Evolutionary conservation across 257 asterid species (phyloP), one percentile per base, ranked within the genome.

Genomic region (Capsicum rhomboideum): DNA sequence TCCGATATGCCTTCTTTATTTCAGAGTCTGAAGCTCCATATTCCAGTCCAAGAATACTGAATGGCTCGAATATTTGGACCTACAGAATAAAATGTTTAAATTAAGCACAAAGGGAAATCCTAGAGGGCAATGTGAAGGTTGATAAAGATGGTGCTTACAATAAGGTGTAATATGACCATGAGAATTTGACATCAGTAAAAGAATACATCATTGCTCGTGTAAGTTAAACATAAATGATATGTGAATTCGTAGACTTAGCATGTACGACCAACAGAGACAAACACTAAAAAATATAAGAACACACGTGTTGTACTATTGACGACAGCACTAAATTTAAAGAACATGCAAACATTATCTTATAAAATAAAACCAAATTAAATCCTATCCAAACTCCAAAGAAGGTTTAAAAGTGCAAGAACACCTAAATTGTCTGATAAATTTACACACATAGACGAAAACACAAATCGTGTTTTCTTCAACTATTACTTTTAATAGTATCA

Each of bases 1-100:
- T 97, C 92, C 99, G 92, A 83, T 97, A 97, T 31, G 99, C 99
- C 90, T 95, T 97, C 93, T 97, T 97, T 88, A 95, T 97, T 85
- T 95, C 99, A 74, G 95, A 89, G 82, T 95, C 99, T 64, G 99
- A 93, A 81, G 90, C 98, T 86, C 97, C 99, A 64, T 93, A 84
- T 83, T 93, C 98, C 87, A 97, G 90, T 85, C 97, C 99, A 89
- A 97, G 98, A 89, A 97, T 97, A 87, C 92, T 90, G 90, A 95
- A 97, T 46, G 99, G 99, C 90, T 97, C 99, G 85, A 97, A 97
- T 69, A 93, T 86, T 88, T 95, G 89, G 82, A 90, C 80, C 99
- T 97, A 92, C 66, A 87, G 21, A 49, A 23, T 49, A 75, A 49
- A 46, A 75, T 49, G 44, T 75, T 49, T 23, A 49, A 75, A 46